These are phyloP conservation scores for Solanum chmielewskii DNA, from an alignment of 257 asterid genomes.

Conservation along the genomic window DNA sequence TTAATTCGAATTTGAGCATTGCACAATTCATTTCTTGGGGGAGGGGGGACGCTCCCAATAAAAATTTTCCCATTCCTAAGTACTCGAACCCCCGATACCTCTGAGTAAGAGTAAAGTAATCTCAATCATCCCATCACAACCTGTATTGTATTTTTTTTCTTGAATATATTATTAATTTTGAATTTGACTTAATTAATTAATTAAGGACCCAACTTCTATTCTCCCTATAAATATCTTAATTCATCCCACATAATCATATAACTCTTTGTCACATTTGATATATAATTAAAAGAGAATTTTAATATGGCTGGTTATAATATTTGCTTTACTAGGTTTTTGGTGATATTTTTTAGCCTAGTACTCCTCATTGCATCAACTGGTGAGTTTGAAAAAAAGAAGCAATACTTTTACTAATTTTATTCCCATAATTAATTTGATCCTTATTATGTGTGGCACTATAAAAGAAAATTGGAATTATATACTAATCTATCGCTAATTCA, in stretches of 20 bases:
- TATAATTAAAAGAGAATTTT: neutral
- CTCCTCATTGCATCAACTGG: neutral
- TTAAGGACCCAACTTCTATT: neutral
- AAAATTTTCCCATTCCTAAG: fast-evolving
- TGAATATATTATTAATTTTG: neutral
- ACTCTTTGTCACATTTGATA: neutral
- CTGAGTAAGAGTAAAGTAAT: neutral
- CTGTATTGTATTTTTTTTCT: neutral
- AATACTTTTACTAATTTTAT: neutral
- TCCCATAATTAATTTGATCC: neutral
- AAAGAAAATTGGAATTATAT: neutral
- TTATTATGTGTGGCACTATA: neutral
- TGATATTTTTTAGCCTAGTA: neutral
- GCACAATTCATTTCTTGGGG: fast-evolving
- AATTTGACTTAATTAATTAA: neutral
- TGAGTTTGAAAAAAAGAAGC: neutral
- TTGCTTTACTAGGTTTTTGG: neutral
- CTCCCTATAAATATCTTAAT: neutral
- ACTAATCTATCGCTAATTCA: neutral
- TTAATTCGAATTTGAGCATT: fast-evolving
- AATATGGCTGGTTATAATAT: neutral
- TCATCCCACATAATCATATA: neutral
- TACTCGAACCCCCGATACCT: neutral
- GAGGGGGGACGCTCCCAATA: neutral
- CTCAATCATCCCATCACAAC: neutral